Percentiles rank a stretch among this genome's conserved stretches.
phyloP scores from a whole-genome alignment of 169 alveolate species.

The Ichthyophthirius multifiliis region DNA sequence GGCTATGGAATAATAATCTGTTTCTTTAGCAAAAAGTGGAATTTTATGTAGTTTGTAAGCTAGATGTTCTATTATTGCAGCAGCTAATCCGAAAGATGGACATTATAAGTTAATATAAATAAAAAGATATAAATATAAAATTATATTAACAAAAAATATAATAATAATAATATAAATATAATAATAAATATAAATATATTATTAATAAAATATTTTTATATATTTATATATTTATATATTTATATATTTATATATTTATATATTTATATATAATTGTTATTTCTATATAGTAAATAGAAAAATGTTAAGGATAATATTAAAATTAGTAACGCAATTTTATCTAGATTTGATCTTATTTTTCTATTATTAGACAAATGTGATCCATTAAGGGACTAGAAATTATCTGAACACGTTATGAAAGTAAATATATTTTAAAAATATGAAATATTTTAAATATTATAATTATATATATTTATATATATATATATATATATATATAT shows the following conservation, averaged over 20 bases:
- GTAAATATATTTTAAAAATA: neutral
- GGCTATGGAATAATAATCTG: slow-evolving; percentile 74
- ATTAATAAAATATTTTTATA: no score
- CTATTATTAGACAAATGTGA: slow-evolving; percentile 45
- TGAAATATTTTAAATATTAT: no score
- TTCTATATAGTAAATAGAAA: slow-evolving; percentile 29
- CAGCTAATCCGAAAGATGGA: slow-evolving; percentile 72
- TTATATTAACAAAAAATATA: no score
- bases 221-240: no score
- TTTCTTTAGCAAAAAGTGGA: slow-evolving; percentile 71
- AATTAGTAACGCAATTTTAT: slow-evolving; percentile 59
- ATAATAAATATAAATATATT: no score
- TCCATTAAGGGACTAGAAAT: slow-evolving; percentile 45
- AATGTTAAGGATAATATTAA: slow-evolving; percentile 62
- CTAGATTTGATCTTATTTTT: slow-evolving; percentile 76
- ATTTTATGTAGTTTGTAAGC: slow-evolving; percentile 63
- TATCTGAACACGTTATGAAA: slow-evolving; percentile 47
- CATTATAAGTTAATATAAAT: slow-evolving; percentile 23
- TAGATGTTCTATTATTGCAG: slow-evolving; percentile 75
- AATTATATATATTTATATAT: no score
- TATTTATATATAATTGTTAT: no score
- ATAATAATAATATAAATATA: no score
- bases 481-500: no score
- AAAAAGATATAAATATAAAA: neutral
- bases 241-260: no score